These are phyloP conservation scores for Thozetella sp. DNA, from an alignment of 495 filamentous ascomycete species.

Conservation along the genomic window DNA sequence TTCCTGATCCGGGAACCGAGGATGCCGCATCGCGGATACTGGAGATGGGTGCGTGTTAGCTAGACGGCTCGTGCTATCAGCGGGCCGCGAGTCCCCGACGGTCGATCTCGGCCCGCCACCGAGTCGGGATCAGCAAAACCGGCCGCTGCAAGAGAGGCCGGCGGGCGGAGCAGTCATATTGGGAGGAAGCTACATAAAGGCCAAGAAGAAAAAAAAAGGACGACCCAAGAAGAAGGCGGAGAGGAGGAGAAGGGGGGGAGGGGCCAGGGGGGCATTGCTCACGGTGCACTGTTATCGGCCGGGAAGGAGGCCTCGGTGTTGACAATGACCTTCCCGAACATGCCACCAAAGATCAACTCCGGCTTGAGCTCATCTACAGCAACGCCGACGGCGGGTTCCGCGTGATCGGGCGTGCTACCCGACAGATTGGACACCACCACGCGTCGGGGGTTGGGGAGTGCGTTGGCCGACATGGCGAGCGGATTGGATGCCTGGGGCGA, in stretches of 20 bases:
- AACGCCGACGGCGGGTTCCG: slow-evolving; percentile 18
- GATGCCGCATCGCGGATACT: neutral
- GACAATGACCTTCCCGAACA: slow-evolving; percentile 11
- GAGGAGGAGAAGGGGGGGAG: neutral
- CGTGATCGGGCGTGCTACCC: slow-evolving; percentile 8
- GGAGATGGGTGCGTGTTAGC: too few relatives aligned
- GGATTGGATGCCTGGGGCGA: too few relatives aligned
- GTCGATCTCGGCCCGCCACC: too few relatives aligned
- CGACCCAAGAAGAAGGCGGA: neutral
- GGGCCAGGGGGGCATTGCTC: slow-evolving; percentile 8
- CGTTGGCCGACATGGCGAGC: slow-evolving; percentile 1
- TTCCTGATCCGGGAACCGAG: slow-evolving; percentile 11
- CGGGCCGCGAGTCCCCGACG: too few relatives aligned
- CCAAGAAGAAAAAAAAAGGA: too few relatives aligned
- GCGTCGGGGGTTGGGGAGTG: slow-evolving; percentile 16
- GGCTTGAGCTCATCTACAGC: slow-evolving; percentile 18
- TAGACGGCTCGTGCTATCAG: neutral
- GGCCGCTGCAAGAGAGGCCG: too few relatives aligned
- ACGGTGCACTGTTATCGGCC: slow-evolving; percentile 24
- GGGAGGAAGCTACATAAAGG: too few relatives aligned
- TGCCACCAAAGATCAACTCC: slow-evolving; percentile 17
- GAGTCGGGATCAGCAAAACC: too few relatives aligned
- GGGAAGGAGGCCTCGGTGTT: slow-evolving; percentile 8
- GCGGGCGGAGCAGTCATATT: too few relatives aligned
- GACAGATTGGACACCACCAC: slow-evolving; percentile 23